Base-by-base conservation (phyloP, 768 basidiomycete species). In the Leucosporidium yakuticum region DNA sequence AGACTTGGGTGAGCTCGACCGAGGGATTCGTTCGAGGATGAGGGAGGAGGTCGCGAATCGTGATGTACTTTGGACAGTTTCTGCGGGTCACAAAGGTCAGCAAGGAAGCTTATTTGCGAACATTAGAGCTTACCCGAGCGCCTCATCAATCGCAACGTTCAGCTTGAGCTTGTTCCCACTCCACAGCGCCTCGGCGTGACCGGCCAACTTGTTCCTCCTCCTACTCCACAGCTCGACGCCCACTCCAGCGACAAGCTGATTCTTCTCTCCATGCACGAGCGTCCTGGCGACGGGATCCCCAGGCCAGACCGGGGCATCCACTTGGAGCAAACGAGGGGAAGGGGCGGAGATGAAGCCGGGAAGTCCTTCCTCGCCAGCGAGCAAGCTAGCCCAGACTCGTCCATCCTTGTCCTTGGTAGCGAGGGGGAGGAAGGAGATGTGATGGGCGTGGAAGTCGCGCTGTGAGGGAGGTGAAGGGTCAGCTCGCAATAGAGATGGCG, bases 31-130 rank as follows among this genome's bases (percentile, higher is more conserved):
- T 44, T 15, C 11, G 15, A 19, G 12, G 8, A 17, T 27, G 29
- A 9, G 69, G 66, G 31, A 34, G 21, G 29, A 70, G n/a, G 12
- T 64, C 31, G n/a, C 56, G 68, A 62, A 50, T 64, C 32, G 58
- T 63, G 25, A 70, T 61, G 58, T 70, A 70, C 58, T 70, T 70
- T 7, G 69, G 69, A 49, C 69, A 70, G 62, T 70, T 70, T 31
- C 21, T 27, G 17, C 6, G 32, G 34, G 17, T 1, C 15, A 25
- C 0, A 51, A 29, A 14, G 25, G 14, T 29, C 34, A 27, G 53
- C 23, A 14, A 17, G 5, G 12, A 15, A 31, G 14, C 48, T 11
- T 29, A n/a, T 31, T 29, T 2, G 17, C 17, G 21, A 12, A 32
- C 2, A 14, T 29, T 49, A 29, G 5, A 63, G 23, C 27, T n/a